Conservation (phyloP, 805 yeast genomes). For the Saturnispora kantuleensis region DNA sequence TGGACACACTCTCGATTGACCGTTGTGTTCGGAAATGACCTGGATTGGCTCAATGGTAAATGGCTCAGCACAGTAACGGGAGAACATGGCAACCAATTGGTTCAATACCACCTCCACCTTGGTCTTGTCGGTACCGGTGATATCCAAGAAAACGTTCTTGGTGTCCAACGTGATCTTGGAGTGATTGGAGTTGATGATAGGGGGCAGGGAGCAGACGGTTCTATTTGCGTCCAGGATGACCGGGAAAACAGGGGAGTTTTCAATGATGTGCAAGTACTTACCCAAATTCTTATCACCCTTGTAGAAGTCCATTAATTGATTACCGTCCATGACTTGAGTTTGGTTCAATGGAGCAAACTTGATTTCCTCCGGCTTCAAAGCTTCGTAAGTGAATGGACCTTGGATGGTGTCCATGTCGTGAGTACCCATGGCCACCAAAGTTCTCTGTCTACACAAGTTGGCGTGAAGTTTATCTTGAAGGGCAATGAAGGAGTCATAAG, state of each 20-base stretch:
- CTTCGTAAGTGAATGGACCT: slow-evolving; percentile 78
- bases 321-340: slow-evolving; percentile 59
- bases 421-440: slow-evolving; percentile 96
- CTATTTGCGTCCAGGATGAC: slow-evolving; percentile 71
- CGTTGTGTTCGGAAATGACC: slow-evolving; percentile 72
- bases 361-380: slow-evolving; percentile 67
- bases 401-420: slow-evolving; percentile 84
- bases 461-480: slow-evolving; percentile 94
- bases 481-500: slow-evolving; percentile 90
- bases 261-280: slow-evolving; percentile 78
- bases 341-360: slow-evolving; percentile 70
- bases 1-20: slow-evolving; percentile 69
- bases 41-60: slow-evolving; percentile 87
- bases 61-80: slow-evolving; percentile 71
- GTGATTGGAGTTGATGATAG: slow-evolving; percentile 87
- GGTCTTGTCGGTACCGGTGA: slow-evolving; percentile 92
- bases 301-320: slow-evolving; percentile 77
- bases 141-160: slow-evolving; percentile 80
- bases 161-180: slow-evolving; percentile 83
- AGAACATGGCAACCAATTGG: slow-evolving; percentile 91
- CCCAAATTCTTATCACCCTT: slow-evolving; percentile 85
- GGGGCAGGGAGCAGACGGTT: slow-evolving; percentile 87
- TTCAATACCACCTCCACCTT: slow-evolving; percentile 89
- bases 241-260: slow-evolving; percentile 83
- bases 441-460: slow-evolving; percentile 93